These are phyloP conservation scores for Saccharomycopsis sp. DNA, from an alignment of 805 yeast genomes.

Conservation along the genomic window DNA sequence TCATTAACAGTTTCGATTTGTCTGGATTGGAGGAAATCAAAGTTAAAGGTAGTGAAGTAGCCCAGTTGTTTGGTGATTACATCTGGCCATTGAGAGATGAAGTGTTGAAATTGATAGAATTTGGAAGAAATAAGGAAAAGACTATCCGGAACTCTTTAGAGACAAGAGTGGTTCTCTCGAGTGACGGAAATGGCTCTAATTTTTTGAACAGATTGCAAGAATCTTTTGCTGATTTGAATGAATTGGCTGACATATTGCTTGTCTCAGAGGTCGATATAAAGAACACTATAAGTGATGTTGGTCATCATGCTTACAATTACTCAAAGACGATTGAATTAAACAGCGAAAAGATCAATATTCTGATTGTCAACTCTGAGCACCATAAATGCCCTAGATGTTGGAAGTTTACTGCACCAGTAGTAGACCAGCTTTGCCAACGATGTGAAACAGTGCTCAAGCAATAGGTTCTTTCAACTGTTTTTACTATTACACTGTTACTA, in stretches of 20 bases:
- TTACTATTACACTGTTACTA: too few species aligned
- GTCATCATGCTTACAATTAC: conserved; percentile 26
- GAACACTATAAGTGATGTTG: conserved; percentile 19
- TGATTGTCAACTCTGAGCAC: conserved; percentile 39
- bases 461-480: too few species aligned
- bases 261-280: conserved; percentile 52
- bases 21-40: conserved; percentile 32
- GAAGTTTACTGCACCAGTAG: conserved; percentile 56
- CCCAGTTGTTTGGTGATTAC: conserved; percentile 35
- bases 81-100: conserved; percentile 44
- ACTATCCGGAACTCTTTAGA: conserved; percentile 56
- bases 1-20: conserved; percentile 10
- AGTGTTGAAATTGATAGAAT: conserved; percentile 48
- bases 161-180: conserved; percentile 34
- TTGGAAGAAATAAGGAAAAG: conserved; percentile 45
- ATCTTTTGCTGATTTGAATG: conserved; percentile 30
- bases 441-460: conserved; percentile 40
- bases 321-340: conserved; percentile 28
- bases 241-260: conserved; percentile 52
- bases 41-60: conserved; percentile 32
- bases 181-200: conserved; percentile 13
- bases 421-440: conserved; percentile 55
- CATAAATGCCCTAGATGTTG: conserved; percentile 92
- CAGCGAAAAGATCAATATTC: conserved; percentile 27
- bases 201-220: not conserved